These are phyloP conservation scores for Ramaria rubella DNA, from an alignment of 768 basidiomycete species.

Conservation along the genomic window DNA sequence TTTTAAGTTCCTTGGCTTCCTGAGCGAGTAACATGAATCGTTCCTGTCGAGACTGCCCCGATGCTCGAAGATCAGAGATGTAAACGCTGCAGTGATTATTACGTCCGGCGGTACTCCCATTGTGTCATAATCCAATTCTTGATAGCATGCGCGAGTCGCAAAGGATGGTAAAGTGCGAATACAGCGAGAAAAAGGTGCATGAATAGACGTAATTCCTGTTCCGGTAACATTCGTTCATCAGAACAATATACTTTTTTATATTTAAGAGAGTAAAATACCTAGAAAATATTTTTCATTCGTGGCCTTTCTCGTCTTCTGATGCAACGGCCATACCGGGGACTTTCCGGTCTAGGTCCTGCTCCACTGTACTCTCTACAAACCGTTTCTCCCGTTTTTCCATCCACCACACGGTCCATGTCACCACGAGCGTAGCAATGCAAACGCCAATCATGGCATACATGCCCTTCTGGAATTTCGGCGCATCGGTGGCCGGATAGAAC, in stretches of 20 bases:
- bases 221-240: not conserved
- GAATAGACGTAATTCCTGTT: not conserved
- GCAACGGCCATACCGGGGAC: not conserved
- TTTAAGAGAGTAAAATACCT: not conserved
- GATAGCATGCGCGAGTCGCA: too few species aligned
- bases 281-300: not conserved
- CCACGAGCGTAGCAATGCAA: conserved; percentile 46
- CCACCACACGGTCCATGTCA: conserved; percentile 52
- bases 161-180: too few species aligned
- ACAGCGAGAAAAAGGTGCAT: too few species aligned
- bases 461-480: conserved; percentile 59
- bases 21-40: too few species aligned
- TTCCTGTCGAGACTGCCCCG: too few species aligned
- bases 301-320: not conserved
- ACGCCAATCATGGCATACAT: conserved; percentile 64
- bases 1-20: too few species aligned
- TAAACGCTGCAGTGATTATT: too few species aligned
- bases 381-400: conserved; percentile 37
- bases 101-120: too few species aligned
- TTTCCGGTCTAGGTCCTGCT: not conserved
- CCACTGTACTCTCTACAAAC: not conserved
- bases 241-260: not conserved
- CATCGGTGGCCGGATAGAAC: conserved; percentile 69
- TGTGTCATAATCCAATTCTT: too few species aligned
- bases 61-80: too few species aligned